Conservation (phyloP, 2,329 filamentous ascomycete genomes). For the Neofusicoccum ribis region DNA sequence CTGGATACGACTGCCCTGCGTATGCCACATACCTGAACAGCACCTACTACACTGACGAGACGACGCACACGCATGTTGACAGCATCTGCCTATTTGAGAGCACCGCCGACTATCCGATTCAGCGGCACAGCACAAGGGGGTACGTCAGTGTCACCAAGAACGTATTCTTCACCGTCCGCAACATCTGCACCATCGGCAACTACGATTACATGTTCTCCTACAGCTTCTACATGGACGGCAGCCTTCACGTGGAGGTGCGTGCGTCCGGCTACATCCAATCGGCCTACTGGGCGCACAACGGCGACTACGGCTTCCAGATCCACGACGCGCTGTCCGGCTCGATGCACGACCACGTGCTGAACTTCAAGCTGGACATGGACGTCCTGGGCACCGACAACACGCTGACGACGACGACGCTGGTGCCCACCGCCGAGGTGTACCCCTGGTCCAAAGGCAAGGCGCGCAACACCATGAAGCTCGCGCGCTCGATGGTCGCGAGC, state of each 20-base stretch:
- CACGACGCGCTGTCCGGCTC: slow-evolving; percentile 38
- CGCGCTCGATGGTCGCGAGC: slow-evolving; percentile 41
- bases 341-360: slow-evolving; percentile 43
- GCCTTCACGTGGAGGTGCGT: slow-evolving; percentile 29
- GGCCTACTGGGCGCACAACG: slow-evolving; percentile 29
- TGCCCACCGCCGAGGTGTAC: slow-evolving; percentile 39
- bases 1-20: slow-evolving; percentile 55
- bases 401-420: slow-evolving; percentile 34
- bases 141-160: slow-evolving; percentile 36
- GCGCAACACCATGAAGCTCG: slow-evolving; percentile 55
- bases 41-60: slow-evolving; percentile 47
- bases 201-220: slow-evolving; percentile 34
- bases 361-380: slow-evolving; percentile 45
- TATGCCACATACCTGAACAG: slow-evolving; percentile 54
- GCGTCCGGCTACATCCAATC: slow-evolving; percentile 33
- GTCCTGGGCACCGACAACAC: slow-evolving; percentile 39
- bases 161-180: slow-evolving; percentile 45
- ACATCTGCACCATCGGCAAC: slow-evolving; percentile 47
- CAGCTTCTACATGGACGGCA: slow-evolving; percentile 31
- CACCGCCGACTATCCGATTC: slow-evolving; percentile 32
- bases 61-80: slow-evolving; percentile 48
- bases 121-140: slow-evolving; percentile 30
- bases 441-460: slow-evolving; percentile 51
- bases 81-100: slow-evolving; percentile 49
- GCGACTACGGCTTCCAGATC: slow-evolving; percentile 42